Evolutionary conservation across 1,284 basidiomycete genomes (phyloP).

Genomic region (Boletellus deceptivus): DNA sequence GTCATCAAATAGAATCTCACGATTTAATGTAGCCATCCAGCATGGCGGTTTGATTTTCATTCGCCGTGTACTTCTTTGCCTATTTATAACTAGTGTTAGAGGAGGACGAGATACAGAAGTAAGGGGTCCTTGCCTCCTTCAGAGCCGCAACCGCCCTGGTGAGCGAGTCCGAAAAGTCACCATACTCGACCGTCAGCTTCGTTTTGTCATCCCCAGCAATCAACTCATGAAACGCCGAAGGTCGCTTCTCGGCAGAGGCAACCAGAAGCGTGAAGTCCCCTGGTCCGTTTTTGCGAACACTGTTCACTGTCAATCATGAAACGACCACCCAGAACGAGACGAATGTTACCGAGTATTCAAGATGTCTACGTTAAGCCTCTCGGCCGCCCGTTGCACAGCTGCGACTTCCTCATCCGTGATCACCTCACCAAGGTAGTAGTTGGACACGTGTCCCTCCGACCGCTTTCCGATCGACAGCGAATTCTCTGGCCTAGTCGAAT

Average conservation of each 20-base stretch:
- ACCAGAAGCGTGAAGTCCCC: conserved; percentile 67
- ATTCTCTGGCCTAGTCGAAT: conserved; percentile 58
- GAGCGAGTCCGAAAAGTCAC: conserved; percentile 62
- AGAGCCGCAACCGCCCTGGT: conserved; percentile 55
- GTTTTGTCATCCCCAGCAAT: conserved; percentile 40
- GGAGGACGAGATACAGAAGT: background rate
- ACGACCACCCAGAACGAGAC: background rate
- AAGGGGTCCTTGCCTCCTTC: conserved; percentile 45
- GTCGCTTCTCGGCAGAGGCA: conserved; percentile 56
- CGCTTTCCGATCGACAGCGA: conserved; percentile 78
- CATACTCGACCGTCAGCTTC: conserved; percentile 66
- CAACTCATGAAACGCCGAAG: conserved; percentile 46
- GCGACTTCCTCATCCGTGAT: conserved; percentile 49
- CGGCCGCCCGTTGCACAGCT: conserved; percentile 65
- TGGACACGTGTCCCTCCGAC: conserved; percentile 70
- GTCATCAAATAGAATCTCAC: conserved; percentile 38
- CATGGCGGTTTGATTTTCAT: conserved; percentile 71
- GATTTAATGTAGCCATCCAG: conserved; percentile 77
- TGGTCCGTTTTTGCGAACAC: conserved; percentile 64
- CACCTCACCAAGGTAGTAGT: conserved; percentile 76
- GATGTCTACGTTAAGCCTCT: conserved; percentile 68
- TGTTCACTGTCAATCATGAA: conserved; percentile 26
- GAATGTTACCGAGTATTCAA: conserved; percentile 72
- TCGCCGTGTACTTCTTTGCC: conserved; percentile 72
- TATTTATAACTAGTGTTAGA: conserved; percentile 24